Base-by-base conservation (phyloP, 2,329 filamentous ascomycete genomes). In the Coniochaeta sp. region DNA sequence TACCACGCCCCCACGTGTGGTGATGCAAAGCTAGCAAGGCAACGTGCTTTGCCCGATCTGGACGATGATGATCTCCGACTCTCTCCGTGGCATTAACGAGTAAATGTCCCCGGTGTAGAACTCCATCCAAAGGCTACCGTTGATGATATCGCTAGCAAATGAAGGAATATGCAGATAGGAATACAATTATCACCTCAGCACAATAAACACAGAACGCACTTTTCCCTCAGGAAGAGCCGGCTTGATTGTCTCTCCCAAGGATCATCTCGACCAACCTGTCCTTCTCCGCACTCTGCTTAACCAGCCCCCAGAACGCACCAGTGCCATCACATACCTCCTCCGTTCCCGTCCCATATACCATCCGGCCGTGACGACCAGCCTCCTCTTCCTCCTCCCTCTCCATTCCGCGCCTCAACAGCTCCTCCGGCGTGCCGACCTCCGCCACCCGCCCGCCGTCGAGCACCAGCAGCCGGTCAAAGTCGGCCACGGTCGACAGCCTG, bases 401-500 rank as follows among this genome's bases (percentile, higher is more conserved):
- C 65, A 73, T 71, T 2, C 71, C 72, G 10, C 67, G 70, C 62
- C 67, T 65, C 66, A 82, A 67, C 67, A 83, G 63, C 60, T 77
- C 71, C 52, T 57, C 58, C 6, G 73, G 73, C 14, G 66, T 69
- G 3, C 72, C 74, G 55, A 74, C 66, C 69, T 83, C 80, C 0
- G 77, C 77, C 26, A 82, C 72, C 36, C 69, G 66, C 1, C 81
- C 81, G 36, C 73, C 71, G 40, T 80, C 74, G 69, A 83, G 74
- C 22, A 83, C 79, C 17, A 79, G 70, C 50, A 83, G 71, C 30
- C 72, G 72, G 64, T 83, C 80, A 68, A 81, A 82, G 65, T 81
- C 79, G 6, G 77, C 73, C 14, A 82, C 79, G 0, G 79, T 82
- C 58, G 72, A 72, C 52, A 76, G 61, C 7, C 73, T 69, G 58